Evolutionary conservation across 2,329 filamentous ascomycete genomes (phyloP), one percentile per base, ranked within the genome.

Genomic region (Venturiaceae sp.): DNA sequence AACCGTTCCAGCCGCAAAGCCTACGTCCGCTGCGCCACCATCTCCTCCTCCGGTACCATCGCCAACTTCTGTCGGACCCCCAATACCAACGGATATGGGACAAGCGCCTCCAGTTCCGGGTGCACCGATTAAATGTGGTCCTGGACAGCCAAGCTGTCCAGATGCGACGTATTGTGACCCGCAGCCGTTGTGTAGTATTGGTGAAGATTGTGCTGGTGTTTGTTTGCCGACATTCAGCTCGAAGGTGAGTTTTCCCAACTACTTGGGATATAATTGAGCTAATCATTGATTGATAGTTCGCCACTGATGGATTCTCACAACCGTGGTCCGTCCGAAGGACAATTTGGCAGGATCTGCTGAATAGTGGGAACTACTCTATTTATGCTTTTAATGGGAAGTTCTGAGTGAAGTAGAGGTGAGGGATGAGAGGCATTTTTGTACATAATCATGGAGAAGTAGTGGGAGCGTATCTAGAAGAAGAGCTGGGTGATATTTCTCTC

Each of bases 111-210:
- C 54, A 8, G 39, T 19, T 21, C 21, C 36, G 7, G 36, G 5
- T 1, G 33, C 34, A 34, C 54, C 34, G 9, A 9, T 7, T 11
- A 44, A 32, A 6, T 56, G 54, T 56, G 54, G 54, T 30, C 54
- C 54, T 11, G 54, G 54, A 1, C 26, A 32, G 19, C 36, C 36
- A 1, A 36, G 7, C 14, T 56, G 54, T 33, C 23, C 33, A 3
- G 36, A 33, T 7, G 39, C 26, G 14, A 39, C 26, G 19, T 56
- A 56, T 30, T 56, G 54, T 33, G 54, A 56, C 44, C 54, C 54
- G 28, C 54, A 56, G 54, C 54, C 54, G 8, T 19, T 56, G 3
- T 56, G 54, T 56, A 56, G 54, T 46, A 56, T 56, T 33, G 54
- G 37, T 0, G 54, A 56, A 14, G 54, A 56, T 46, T 56, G 54